Conservation (phyloP, 768 basidiomycete species). For the Butyriboletus loyo region DNA sequence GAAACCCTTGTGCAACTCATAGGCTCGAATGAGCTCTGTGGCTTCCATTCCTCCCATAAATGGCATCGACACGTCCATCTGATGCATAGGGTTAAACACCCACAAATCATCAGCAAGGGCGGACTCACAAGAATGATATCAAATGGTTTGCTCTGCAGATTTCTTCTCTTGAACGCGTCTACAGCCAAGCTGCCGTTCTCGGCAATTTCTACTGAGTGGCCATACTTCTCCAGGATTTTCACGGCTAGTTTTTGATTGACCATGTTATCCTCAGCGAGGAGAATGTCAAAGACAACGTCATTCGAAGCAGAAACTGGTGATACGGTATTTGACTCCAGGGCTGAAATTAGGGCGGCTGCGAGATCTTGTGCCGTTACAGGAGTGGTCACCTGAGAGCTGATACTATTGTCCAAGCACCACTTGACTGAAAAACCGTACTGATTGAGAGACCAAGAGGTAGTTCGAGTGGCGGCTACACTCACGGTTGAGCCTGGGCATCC, state of each 20-base stretch:
- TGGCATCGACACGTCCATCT: conserved; percentile 99
- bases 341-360: conserved; percentile 87
- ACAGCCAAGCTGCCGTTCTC: conserved; percentile 95
- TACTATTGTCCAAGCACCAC: conserved; percentile 96
- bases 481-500: conserved; percentile 74
- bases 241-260: conserved; percentile 96
- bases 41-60: conserved; percentile 99
- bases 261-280: conserved; percentile 95
- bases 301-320: conserved; percentile 83
- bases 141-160: conserved; percentile 69
- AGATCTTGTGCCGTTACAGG: conserved; percentile 88
- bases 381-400: conserved; percentile 91
- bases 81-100: conserved; percentile 3
- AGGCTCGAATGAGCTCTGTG: conserved; percentile 85
- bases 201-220: conserved; percentile 93
- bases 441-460: conserved; percentile 3
- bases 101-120: not conserved
- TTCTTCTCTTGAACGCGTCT: conserved; percentile 83
- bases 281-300: conserved; percentile 85
- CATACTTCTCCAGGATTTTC: conserved; percentile 94
- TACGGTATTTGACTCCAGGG: conserved; percentile 92
- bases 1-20: conserved; percentile 70
- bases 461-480: conserved; percentile 28
- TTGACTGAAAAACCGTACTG: conserved; percentile 54
- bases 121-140: conserved; percentile 84